Percentiles rank a stretch among this genome's conserved stretches.
These are phyloP conservation scores for Mycena polygramma DNA, from an alignment of 768 basidiomycete genomes.

Conservation along the genomic window DNA sequence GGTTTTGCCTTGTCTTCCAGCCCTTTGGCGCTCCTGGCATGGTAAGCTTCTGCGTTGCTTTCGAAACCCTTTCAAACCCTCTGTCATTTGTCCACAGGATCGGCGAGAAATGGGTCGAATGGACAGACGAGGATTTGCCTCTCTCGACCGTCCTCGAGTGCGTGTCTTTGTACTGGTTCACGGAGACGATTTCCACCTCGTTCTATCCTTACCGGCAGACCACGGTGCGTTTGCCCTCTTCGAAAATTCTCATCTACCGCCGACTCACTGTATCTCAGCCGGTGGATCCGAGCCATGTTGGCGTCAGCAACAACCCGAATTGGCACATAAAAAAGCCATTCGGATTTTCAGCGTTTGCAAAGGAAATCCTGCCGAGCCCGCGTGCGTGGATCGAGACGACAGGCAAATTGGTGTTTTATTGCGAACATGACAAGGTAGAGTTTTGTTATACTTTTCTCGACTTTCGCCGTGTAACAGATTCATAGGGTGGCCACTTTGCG, in stretches of 20 bases:
- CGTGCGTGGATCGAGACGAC: slow-evolving; percentile 43
- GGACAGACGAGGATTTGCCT: slow-evolving; percentile 41
- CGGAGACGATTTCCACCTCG: slow-evolving; percentile 41
- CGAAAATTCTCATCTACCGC: neutral
- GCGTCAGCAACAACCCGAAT: slow-evolving; percentile 4
- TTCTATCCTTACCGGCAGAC: slow-evolving; percentile 44
- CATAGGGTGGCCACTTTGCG: slow-evolving; percentile 48
- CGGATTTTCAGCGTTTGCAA: slow-evolving; percentile 46
- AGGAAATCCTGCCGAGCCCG: slow-evolving; percentile 44
- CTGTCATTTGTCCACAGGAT: slow-evolving; percentile 37
- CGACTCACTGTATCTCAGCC: neutral
- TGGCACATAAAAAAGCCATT: slow-evolving; percentile 38
- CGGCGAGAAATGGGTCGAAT: slow-evolving; percentile 47
- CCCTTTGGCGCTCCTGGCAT: slow-evolving; percentile 44
- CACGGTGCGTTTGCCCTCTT: neutral
- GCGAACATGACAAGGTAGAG: slow-evolving; percentile 39
- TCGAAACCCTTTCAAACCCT: neutral
- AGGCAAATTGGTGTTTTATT: slow-evolving; percentile 43
- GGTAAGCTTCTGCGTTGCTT: slow-evolving; percentile 32
- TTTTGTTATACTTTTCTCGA: neutral
- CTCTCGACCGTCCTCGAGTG: slow-evolving; percentile 40
- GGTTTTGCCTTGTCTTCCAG: slow-evolving; percentile 40
- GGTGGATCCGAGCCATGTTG: neutral
- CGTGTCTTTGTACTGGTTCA: slow-evolving; percentile 46
- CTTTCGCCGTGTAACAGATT: neutral